phyloP scores from a whole-genome alignment of 169 alveolate species.

The Plasmodium ovale region DNA sequence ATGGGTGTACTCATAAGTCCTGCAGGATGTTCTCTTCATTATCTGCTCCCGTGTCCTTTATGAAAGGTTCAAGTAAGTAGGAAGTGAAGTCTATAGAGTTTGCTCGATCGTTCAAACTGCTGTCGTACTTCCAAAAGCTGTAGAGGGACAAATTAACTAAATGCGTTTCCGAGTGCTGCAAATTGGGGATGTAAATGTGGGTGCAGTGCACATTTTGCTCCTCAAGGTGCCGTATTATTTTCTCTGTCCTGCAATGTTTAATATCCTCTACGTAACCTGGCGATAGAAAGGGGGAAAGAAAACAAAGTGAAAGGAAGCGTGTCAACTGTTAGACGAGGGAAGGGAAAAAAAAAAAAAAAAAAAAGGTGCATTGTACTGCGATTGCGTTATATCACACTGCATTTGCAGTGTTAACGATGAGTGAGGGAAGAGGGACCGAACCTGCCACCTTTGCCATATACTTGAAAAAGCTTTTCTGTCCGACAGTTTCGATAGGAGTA shows the following conservation, averaged over 20 bases:
- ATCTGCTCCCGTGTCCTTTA: conserved; percentile 42
- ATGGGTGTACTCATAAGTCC: too few relatives aligned
- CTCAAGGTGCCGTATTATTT: conserved; percentile 53
- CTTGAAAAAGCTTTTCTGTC: conserved; percentile 69
- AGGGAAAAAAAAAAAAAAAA: too few relatives aligned
- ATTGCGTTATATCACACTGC: too few relatives aligned
- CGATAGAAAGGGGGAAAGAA: not conserved
- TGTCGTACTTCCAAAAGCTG: conserved; percentile 75
- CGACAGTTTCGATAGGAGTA: conserved; percentile 77
- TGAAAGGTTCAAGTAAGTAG: conserved; percentile 70
- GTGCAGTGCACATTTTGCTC: conserved; percentile 57
- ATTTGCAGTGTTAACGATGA: too few relatives aligned
- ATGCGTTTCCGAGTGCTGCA: conserved; percentile 69
- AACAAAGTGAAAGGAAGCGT: not conserved
- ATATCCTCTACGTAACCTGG: conserved; percentile 76
- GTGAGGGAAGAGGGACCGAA: not conserved
- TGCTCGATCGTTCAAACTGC: conserved; percentile 18
- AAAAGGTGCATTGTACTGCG: too few relatives aligned
- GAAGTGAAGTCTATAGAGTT: conserved; percentile 68
- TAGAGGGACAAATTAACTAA: conserved; percentile 62
- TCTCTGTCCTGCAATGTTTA: conserved; percentile 72
- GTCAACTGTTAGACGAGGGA: too few relatives aligned
- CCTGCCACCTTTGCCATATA: conserved; percentile 77
- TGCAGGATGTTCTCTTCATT: conserved; percentile 44
- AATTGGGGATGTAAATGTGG: conserved; percentile 56